phyloP scores from a whole-genome alignment of 192 early-diverging fungal species.

The Umbelopsis isabellina region DNA sequence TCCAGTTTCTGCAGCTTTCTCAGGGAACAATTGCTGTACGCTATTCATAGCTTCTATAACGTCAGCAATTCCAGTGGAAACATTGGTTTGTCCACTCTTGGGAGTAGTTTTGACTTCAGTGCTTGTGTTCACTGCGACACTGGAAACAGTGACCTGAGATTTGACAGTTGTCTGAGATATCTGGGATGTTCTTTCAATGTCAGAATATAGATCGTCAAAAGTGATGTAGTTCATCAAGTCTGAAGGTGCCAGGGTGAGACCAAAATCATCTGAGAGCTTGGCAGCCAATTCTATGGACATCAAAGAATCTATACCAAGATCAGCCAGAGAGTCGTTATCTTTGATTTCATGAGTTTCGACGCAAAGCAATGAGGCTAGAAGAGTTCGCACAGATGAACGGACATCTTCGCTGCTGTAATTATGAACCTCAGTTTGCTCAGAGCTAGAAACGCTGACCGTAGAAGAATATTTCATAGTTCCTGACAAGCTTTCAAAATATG shows the following conservation, averaged over 20 bases:
- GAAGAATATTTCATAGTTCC: neutral
- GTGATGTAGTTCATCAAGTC: neutral
- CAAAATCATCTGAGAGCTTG: conserved; percentile 1
- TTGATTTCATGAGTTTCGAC: neutral
- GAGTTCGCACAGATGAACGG: neutral
- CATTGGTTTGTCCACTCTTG: neutral
- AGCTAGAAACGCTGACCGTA: neutral
- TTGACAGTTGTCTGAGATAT: neutral
- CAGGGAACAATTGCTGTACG: neutral
- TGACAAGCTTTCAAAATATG: neutral
- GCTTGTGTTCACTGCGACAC: neutral
- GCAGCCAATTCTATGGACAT: neutral
- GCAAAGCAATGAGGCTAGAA: neutral
- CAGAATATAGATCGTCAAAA: neutral
- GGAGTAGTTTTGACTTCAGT: neutral
- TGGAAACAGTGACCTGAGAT: neutral
- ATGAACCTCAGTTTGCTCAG: neutral
- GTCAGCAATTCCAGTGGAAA: neutral
- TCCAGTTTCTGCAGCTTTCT: neutral
- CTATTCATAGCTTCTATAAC: neutral
- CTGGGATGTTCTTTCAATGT: neutral
- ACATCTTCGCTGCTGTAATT: neutral
- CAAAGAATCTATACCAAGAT: neutral
- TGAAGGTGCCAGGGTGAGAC: neutral
- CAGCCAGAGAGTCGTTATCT: neutral